These are phyloP conservation scores for Exophiala xenobiotica DNA, from an alignment of 2,329 filamentous ascomycete genomes.

Conservation along the genomic window DNA sequence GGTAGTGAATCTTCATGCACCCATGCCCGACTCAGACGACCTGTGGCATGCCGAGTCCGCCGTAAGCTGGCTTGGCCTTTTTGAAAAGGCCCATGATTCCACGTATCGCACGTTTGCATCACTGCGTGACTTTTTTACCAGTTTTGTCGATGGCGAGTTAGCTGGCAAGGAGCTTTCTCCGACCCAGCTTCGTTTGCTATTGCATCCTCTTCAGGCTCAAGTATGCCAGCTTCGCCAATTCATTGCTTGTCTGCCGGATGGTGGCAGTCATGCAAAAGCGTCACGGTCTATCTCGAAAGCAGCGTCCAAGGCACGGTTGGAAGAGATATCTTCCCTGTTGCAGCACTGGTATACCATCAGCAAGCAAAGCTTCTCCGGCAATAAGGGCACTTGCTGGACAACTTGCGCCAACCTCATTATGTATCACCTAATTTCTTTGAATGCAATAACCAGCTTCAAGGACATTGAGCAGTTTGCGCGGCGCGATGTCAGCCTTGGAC, in stretches of 20 bases:
- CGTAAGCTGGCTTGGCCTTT: slow-evolving; percentile 58
- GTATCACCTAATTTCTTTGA: slow-evolving; percentile 69
- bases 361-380: slow-evolving; percentile 54
- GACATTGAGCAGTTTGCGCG: slow-evolving; percentile 67
- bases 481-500: slow-evolving; percentile 57
- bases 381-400: slow-evolving; percentile 55
- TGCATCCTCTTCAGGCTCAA: slow-evolving; percentile 67
- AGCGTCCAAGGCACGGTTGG: slow-evolving; percentile 60
- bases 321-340: slow-evolving; percentile 64
- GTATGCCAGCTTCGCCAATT: slow-evolving; percentile 66
- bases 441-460: slow-evolving; percentile 65
- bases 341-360: slow-evolving; percentile 68
- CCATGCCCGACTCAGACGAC: slow-evolving; percentile 62
- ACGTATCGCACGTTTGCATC: slow-evolving; percentile 43
- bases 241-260: slow-evolving; percentile 63
- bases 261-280: slow-evolving; percentile 33
- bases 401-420: slow-evolving; percentile 66
- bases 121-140: slow-evolving; percentile 64
- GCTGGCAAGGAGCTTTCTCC: slow-evolving; percentile 48
- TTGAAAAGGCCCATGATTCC: slow-evolving; percentile 60
- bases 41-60: slow-evolving; percentile 63
- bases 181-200: slow-evolving; percentile 63
- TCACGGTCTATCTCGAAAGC: slow-evolving; percentile 56
- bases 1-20: slow-evolving; percentile 63
- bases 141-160: slow-evolving; percentile 65